Evolutionary conservation across 2,329 filamentous ascomycete species (phyloP).

Genomic region (Karstenula rhodostoma): DNA sequence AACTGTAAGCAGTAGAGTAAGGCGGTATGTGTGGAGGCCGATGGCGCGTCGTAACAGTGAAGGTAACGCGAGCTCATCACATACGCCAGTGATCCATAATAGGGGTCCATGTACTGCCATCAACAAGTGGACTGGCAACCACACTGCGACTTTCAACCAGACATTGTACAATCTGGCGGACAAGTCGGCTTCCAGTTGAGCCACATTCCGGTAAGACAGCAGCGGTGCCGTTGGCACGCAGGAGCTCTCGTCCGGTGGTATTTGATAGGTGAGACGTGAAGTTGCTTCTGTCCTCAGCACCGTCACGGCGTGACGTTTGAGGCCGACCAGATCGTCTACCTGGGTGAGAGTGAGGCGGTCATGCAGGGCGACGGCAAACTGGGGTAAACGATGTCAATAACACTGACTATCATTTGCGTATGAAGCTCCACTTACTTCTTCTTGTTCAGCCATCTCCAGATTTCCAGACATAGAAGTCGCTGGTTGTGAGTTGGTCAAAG

Average conservation of each 20-base stretch:
- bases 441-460: not conserved
- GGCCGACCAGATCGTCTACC: not conserved
- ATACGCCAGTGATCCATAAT: too few species aligned
- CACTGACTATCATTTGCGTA: too few species aligned
- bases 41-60: not conserved
- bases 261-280: not conserved
- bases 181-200: not conserved
- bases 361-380: not conserved
- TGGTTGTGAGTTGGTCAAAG: not conserved
- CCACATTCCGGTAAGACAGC: not conserved
- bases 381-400: not conserved
- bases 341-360: constrained; percentile 7
- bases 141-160: not conserved
- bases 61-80: not conserved
- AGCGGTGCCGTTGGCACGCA: not conserved
- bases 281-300: not conserved
- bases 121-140: too few species aligned
- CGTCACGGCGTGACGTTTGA: not conserved
- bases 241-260: not conserved
- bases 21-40: not conserved
- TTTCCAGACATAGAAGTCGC: not conserved
- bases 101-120: too few species aligned
- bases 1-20: not conserved
- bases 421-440: not conserved
- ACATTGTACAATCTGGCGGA: not conserved